phyloP scores from a whole-genome alignment of 192 early-diverging fungal genomes.

The Geranomyces michiganensis region DNA sequence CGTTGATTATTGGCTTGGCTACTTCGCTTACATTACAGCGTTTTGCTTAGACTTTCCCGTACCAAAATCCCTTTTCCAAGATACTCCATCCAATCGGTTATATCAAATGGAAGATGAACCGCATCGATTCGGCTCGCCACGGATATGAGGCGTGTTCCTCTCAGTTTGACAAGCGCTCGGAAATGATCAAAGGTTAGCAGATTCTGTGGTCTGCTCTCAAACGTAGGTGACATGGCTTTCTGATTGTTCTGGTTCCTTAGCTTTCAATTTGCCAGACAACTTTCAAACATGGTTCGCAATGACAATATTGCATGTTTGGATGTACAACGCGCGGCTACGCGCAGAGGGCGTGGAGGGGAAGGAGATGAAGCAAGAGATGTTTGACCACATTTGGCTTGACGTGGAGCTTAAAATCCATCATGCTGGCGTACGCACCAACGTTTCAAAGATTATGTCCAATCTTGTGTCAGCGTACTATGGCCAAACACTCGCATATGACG shows the following conservation, averaged over 20 bases:
- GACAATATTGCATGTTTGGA: slow-evolving; percentile 91
- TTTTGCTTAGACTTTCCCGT: slow-evolving; percentile 24
- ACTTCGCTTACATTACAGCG: too few relatives aligned
- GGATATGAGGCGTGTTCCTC: slow-evolving; percentile 48
- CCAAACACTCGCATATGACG: slow-evolving; percentile 87
- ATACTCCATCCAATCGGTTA: slow-evolving; percentile 46
- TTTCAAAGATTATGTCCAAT: slow-evolving; percentile 78
- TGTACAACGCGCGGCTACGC: slow-evolving; percentile 79
- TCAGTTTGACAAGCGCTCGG: slow-evolving; percentile 41
- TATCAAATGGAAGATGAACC: slow-evolving; percentile 52
- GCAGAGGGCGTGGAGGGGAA: slow-evolving; percentile 57
- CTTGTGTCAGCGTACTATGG: slow-evolving; percentile 85
- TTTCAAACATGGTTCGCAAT: slow-evolving; percentile 95
- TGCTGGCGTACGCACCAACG: slow-evolving; percentile 74
- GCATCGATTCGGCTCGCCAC: slow-evolving; percentile 45
- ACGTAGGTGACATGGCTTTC: too few relatives aligned
- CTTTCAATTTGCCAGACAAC: slow-evolving; percentile 71
- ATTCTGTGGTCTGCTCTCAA: too few relatives aligned
- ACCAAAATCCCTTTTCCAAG: slow-evolving; percentile 10
- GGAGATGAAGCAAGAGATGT: slow-evolving; percentile 83
- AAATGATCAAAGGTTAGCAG: slow-evolving; percentile 33
- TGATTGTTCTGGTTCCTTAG: slow-evolving; percentile 19
- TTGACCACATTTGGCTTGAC: slow-evolving; percentile 87
- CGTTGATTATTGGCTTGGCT: neutral
- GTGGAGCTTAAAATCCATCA: slow-evolving; percentile 81